Conservation (phyloP, 2,329 filamentous ascomycete species). For the Chaetomium globosum region DNA sequence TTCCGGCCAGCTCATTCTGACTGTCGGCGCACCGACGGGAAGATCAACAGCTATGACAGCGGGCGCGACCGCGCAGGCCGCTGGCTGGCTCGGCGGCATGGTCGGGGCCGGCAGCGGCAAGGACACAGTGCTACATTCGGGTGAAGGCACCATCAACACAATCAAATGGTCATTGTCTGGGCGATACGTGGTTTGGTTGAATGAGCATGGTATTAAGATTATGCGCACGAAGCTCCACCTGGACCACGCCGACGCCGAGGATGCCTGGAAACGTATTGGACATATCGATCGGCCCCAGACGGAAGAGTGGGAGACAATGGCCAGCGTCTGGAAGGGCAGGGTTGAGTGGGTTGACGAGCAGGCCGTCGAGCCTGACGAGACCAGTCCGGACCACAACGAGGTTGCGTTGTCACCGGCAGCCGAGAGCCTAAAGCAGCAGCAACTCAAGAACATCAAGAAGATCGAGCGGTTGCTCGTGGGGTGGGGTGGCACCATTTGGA, state of each 20-base stretch:
- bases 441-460: slow-evolving; percentile 50
- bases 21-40: slow-evolving; percentile 76
- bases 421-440: slow-evolving; percentile 54
- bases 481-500: slow-evolving; percentile 96
- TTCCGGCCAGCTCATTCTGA: slow-evolving; percentile 84
- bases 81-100: slow-evolving; percentile 88
- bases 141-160: slow-evolving; percentile 85
- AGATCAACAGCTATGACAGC: slow-evolving; percentile 87
- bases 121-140: slow-evolving; percentile 85
- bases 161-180: slow-evolving; percentile 95
- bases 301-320: slow-evolving; percentile 93
- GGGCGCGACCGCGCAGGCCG: slow-evolving; percentile 78
- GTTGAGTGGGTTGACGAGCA: slow-evolving; percentile 92
- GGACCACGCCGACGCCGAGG: slow-evolving; percentile 73
- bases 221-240: slow-evolving; percentile 88
- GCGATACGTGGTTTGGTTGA: slow-evolving; percentile 91
- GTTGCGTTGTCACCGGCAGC: slow-evolving; percentile 49
- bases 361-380: slow-evolving; percentile 72
- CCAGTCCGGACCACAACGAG: slow-evolving; percentile 46
- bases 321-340: slow-evolving; percentile 88
- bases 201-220: slow-evolving; percentile 96
- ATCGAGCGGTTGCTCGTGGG: slow-evolving; percentile 85
- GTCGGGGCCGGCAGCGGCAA: slow-evolving; percentile 79
- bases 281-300: slow-evolving; percentile 88
- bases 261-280: slow-evolving; percentile 91